Base-by-base conservation (phyloP, 768 basidiomycete genomes). In the Psilocybe azurescens region DNA sequence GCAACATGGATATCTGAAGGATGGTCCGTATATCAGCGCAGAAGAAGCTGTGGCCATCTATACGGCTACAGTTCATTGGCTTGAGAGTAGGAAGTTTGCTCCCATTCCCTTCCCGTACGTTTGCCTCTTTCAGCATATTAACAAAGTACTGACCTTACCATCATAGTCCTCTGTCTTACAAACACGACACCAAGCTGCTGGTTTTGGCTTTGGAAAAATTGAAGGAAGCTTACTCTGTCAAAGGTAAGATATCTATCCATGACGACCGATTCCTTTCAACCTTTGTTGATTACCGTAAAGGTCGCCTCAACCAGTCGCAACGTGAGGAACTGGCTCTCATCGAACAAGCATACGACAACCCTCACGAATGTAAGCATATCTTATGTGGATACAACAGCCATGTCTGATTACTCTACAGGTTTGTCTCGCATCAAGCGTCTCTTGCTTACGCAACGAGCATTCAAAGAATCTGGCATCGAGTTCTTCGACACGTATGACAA, bases 21-120 rank as follows among this genome's bases (percentile, higher is more conserved):
- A 99, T 75, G 97, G 97, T 54, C 97, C 97, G 5, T 99, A 99
- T 73, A 95, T 99, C 76, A 97, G 94, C 67, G 95, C 97, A 11
- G 97, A 99, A 74, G 97, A 99, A 73, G 97, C 97, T 56, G 97
- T 99, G 20, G 97, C 97, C 3, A 95, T 99, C 72, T 99, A 99
- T 77, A 97, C 97, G 0, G 94, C 96, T 9, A 98, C 97, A 0
- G 97, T 99, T 2, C 97, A 99, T 76, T 99, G 97, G 97, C 83
- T 99, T 24, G 97, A 99, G 77, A 94, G 91, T 69, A 86, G 97
- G 69, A 98, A 99, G 75, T 99, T 99, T 77, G 92, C 95, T 5
- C 97, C 97, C 2, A 99, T 99, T 69, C 97, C 97, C 41, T 99
- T 99, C 89, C 97, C 97, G 83, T 92, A 71, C 70, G 89, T 52